Base-by-base conservation (phyloP, 306 rosid genomes). In the Cicer pinnatifidum region DNA sequence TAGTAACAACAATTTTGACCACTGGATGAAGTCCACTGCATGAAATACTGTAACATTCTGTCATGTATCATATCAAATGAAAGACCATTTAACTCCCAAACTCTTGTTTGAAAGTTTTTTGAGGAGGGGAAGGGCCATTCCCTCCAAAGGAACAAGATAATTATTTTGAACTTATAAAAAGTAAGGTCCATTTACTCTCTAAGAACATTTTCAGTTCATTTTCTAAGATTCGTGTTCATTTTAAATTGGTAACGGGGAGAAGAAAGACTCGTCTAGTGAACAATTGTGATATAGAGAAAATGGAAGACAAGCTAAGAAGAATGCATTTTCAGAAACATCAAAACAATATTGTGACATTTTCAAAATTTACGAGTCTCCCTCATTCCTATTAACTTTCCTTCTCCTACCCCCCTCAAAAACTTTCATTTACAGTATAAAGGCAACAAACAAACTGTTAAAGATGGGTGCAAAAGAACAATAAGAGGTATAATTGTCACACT, bases 381-480 rank as follows among this genome's bases (percentile, higher is more conserved):
- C 61, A 1, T 73, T 73, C 1, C 39, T 28, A 28, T 28, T 28
- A 28, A 28, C 47, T 39, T 65, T 20, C 46, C 79, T 12, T 64
- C 72, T 72, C 13, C 13, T 19, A 1, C 7, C 38, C 5, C 19
- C 11, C 74, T 67, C 15, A 43, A 67, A 51, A 52, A 9, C 43
- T 16, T 15, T 15, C 47, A 65, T 1, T 17, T 12, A 64, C 45
- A 51, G 65, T 9, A 75, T 35, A 53, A 44, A 28, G 11, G 15
- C 8, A 58, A 47, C 38, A 48, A 48, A 48, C 8, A 12, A 16
- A 48, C 54, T 28, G 5, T 28, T 28, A 73, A 38, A 48, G 12
- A 80, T 3, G 35, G 13, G 51, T 11, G 20, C 12, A 61, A 23
- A 74, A 48, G 51, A 73, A 35, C 60, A 50, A 72, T 47, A 19